Evolutionary conservation across 805 yeast species (phyloP).

Genomic region (Grigorovia yakushimaensis): DNA sequence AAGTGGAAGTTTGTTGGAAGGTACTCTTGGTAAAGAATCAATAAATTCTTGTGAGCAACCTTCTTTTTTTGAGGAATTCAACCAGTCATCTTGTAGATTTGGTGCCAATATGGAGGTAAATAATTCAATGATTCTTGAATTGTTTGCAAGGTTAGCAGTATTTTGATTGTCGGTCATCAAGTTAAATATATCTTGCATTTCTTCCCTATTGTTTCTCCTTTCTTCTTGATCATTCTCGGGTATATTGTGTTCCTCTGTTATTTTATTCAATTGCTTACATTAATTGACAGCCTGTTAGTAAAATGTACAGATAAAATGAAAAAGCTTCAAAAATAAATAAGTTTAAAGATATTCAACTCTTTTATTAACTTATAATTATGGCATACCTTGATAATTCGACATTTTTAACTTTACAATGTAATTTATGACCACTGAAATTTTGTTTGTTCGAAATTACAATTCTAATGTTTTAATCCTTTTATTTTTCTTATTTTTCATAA

Average conservation of each 20-base stretch:
- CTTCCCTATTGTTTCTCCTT: conserved; percentile 8
- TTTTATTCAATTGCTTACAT: not conserved
- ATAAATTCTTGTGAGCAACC: conserved; percentile 65
- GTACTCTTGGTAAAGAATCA: conserved; percentile 69
- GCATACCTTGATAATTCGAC: conserved; percentile 30
- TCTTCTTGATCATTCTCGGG: conserved; percentile 6
- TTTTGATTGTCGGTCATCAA: not conserved
- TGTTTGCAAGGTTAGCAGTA: not conserved
- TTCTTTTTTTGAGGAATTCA: conserved; percentile 15
- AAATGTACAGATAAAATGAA: too few relatives aligned
- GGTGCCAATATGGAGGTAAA: conserved; percentile 14
- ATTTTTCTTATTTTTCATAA: conserved; percentile 7
- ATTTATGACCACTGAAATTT: too few relatives aligned
- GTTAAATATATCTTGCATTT: conserved; percentile 10
- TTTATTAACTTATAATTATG: too few relatives aligned
- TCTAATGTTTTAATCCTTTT: conserved; percentile 6
- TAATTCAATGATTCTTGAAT: conserved; percentile 4
- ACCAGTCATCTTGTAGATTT: conserved; percentile 20
- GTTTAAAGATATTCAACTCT: too few relatives aligned
- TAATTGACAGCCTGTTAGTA: too few relatives aligned
- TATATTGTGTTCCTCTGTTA: conserved; percentile 23
- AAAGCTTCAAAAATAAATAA: too few relatives aligned
- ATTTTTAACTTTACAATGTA: conserved; percentile 6
- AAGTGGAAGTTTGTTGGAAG: conserved; percentile 31
- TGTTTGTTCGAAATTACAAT: not conserved